A percentile compares a stretch with the other conserved stretches of the same genome.
Evolutionary conservation across 2,329 filamentous ascomycete species (phyloP).

Genomic region (Epichloe uncinata): DNA sequence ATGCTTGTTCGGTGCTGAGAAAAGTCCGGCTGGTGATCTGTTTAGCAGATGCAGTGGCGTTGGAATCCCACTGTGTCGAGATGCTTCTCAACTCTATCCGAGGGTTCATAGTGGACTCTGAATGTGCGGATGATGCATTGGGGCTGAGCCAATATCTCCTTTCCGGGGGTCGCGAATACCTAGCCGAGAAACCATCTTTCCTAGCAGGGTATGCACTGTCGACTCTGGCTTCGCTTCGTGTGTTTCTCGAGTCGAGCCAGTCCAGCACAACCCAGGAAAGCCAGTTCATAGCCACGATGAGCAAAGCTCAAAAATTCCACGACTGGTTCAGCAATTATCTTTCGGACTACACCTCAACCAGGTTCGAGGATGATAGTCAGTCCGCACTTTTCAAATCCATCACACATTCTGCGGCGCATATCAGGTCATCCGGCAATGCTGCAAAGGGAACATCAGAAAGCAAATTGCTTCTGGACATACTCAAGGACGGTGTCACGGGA

Average conservation of each 20-base stretch:
- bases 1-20: conserved; percentile 74
- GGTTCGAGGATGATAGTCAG: conserved; percentile 34
- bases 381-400: conserved; percentile 51
- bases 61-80: conserved; percentile 71
- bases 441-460: conserved; percentile 62
- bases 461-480: conserved; percentile 62
- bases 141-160: conserved; percentile 80
- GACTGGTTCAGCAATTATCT: conserved; percentile 65
- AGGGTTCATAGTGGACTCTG: conserved; percentile 65
- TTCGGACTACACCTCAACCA: conserved; percentile 42
- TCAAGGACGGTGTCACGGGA: conserved; percentile 55
- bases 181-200: conserved; percentile 57
- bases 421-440: conserved; percentile 56
- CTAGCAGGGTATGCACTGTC: conserved; percentile 69
- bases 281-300: conserved; percentile 65
- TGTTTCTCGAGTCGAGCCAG: conserved; percentile 61
- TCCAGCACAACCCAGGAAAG: conserved; percentile 75
- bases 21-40: conserved; percentile 74
- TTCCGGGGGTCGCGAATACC: conserved; percentile 52
- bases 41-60: conserved; percentile 59
- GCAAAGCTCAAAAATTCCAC: conserved; percentile 63
- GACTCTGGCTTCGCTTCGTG: conserved; percentile 62
- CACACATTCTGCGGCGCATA: conserved; percentile 52
- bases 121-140: conserved; percentile 83
- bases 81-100: conserved; percentile 76